Base-by-base conservation (phyloP, 2,329 filamentous ascomycete species). In the Fusarium sp. region DNA sequence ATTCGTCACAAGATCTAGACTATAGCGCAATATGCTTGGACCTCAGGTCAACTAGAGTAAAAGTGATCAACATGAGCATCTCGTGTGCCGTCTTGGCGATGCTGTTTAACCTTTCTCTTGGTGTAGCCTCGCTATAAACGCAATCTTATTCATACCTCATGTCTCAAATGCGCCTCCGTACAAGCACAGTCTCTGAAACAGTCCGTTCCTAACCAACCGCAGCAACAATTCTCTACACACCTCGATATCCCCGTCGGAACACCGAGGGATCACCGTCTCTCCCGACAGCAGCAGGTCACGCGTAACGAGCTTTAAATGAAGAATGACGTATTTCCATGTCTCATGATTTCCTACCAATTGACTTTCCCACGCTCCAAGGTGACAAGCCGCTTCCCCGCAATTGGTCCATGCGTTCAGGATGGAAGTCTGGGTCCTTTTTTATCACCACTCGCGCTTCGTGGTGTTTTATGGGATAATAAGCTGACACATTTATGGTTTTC, bases 241-340 rank as follows among this genome's bases (percentile, higher is more conserved):
- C 69, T 72, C 36, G 46, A 72, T 70, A 72, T 66, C 61, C 39
- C 70, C 70, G 42, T 72, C 60, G 70, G 70, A 72, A 66, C 31
- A 57, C 70, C 70, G 70, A 72, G 53, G 31, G 45, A 72, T 62
- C 65, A 38, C 70, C 65, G 65, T 31, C 36, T 36, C 42, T 39
- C 36, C 25, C 29, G 25, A 53, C 18, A 22, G 27, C 33, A 41
- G 29, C 17, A 39, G 52, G 54, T 67, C 62, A 67, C 62, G 62
- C 46, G 62, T 18, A 42, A 41, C 41, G 55, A 62, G 64, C 25
- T 36, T 53, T n/a, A 29, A 39, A 56, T 52, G 38, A 56, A 25
- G 25, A 44, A 72, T 72, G 70, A 72, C 70, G 70, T 72, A 59
- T 55, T 61, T 50, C 31, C 14, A 18, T 56, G 64, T 57, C 64